These are phyloP conservation scores for Talaromyces stipitatus DNA, from an alignment of 495 filamentous ascomycete genomes.

Conservation along the genomic window DNA sequence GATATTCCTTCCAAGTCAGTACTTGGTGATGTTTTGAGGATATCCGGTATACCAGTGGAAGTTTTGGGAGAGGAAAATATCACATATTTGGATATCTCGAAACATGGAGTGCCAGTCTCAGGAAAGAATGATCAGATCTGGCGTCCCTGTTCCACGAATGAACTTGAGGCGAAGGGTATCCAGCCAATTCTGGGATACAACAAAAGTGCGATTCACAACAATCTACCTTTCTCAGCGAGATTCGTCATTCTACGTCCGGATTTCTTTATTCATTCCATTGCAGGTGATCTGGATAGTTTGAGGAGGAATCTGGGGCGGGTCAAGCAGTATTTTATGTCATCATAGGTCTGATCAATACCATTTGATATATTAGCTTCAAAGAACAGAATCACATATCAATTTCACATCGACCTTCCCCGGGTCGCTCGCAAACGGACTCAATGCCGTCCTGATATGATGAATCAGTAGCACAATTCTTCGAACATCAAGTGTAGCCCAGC, in stretches of 20 bases:
- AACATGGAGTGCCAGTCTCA: background rate
- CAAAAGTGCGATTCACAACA: background rate
- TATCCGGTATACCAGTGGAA: background rate
- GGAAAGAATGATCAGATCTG: background rate
- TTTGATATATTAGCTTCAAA: background rate
- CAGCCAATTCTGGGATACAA: background rate
- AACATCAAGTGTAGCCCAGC: slow-evolving; percentile 3
- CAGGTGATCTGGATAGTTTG: background rate
- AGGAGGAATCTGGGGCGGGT: background rate
- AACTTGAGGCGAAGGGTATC: background rate
- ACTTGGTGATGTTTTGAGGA: background rate
- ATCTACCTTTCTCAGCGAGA: background rate
- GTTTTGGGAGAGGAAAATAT: background rate
- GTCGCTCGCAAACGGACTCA: slow-evolving; percentile 1
- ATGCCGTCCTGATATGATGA: background rate
- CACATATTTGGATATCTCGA: background rate
- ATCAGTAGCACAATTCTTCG: background rate
- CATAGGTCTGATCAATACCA: background rate
- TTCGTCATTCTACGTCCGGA: slow-evolving; percentile 5
- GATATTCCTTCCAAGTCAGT: background rate
- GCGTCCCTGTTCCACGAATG: background rate
- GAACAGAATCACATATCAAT: background rate
- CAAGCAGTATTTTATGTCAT: background rate
- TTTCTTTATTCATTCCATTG: slow-evolving; percentile 6
- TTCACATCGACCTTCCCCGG: slow-evolving; percentile 1